Conservation (phyloP, 176 grass and related monocot genomes). For the Guadua angustifolia region DNA sequence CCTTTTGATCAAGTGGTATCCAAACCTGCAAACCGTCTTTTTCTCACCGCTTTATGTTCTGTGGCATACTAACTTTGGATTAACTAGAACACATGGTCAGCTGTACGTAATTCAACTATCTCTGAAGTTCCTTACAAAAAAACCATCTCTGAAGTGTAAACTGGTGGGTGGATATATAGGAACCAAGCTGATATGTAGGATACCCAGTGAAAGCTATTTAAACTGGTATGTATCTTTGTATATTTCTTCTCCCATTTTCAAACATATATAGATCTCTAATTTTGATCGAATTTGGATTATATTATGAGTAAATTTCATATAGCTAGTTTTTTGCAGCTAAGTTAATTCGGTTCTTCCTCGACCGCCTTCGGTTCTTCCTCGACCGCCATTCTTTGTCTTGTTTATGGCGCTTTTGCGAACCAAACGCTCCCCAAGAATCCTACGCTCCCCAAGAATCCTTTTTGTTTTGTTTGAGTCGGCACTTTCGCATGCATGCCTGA, state of each 20-base stretch:
- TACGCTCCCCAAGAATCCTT: conserved; percentile 47
- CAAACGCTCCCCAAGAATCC: conserved; percentile 44
- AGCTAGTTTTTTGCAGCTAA: not conserved
- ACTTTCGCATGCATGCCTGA: conserved; percentile 29
- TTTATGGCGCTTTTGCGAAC: conserved; percentile 18
- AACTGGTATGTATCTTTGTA: not conserved
- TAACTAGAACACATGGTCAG: conserved; percentile 21
- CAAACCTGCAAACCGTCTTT: conserved; percentile 45
- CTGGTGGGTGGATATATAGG: not conserved
- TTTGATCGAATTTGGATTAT: not conserved
- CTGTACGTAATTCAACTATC: not conserved
- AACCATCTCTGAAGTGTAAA: not conserved
- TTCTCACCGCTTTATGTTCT: conserved; percentile 14
- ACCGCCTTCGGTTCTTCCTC: not conserved
- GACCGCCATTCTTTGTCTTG: not conserved
- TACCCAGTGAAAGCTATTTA: not conserved
- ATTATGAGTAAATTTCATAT: not conserved
- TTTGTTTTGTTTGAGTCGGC: conserved; percentile 48
- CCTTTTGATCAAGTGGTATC: conserved; percentile 45
- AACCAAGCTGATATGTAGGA: not conserved
- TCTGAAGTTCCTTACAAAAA: too few relatives aligned
- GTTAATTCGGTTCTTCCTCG: not conserved
- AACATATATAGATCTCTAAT: not conserved
- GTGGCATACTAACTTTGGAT: conserved; percentile 38
- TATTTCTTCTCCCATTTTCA: not conserved